A percentile compares a stretch with the other conserved stretches of the same genome.
Conservation (phyloP, 352 stramenopile species). For the Pythium oligandrum region DNA sequence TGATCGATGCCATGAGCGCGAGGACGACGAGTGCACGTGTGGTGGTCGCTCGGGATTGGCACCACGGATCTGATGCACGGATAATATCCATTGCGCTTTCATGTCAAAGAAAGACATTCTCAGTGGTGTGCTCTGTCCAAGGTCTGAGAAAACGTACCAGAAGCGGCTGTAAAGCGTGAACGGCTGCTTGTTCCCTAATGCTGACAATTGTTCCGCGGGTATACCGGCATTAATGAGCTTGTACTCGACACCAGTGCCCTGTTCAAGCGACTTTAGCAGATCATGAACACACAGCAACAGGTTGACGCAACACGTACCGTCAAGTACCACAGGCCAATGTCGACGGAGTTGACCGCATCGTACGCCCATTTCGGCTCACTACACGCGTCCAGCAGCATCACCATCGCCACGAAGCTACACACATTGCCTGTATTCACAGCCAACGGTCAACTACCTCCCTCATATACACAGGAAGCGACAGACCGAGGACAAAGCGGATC, state of each 20-base stretch:
- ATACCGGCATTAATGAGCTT: conserved; percentile 78
- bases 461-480: background rate
- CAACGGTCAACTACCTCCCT: too few species aligned
- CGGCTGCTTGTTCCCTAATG: conserved; percentile 9
- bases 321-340: conserved; percentile 70
- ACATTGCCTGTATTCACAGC: conserved; percentile 30
- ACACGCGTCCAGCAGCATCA: conserved; percentile 46
- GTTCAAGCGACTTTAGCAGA: background rate
- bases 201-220: conserved; percentile 10
- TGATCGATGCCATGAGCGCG: conserved; percentile 43
- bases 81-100: conserved; percentile 13
- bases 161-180: conserved; percentile 18
- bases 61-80: conserved; percentile 55
- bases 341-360: conserved; percentile 66
- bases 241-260: conserved; percentile 72
- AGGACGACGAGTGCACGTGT: conserved; percentile 48
- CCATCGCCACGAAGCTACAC: conserved; percentile 36
- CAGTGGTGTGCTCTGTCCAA: too few species aligned
- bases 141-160: conserved; percentile 11
- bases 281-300: background rate
- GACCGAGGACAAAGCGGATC: conserved; percentile 17
- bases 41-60: conserved; percentile 35
- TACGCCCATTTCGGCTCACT: conserved; percentile 47
- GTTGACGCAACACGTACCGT: conserved; percentile 21
- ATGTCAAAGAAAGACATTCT: too few species aligned